Evolutionary conservation across 805 yeast species (phyloP), one percentile per base, ranked within the genome.

Genomic region (Candida sithepensis): DNA sequence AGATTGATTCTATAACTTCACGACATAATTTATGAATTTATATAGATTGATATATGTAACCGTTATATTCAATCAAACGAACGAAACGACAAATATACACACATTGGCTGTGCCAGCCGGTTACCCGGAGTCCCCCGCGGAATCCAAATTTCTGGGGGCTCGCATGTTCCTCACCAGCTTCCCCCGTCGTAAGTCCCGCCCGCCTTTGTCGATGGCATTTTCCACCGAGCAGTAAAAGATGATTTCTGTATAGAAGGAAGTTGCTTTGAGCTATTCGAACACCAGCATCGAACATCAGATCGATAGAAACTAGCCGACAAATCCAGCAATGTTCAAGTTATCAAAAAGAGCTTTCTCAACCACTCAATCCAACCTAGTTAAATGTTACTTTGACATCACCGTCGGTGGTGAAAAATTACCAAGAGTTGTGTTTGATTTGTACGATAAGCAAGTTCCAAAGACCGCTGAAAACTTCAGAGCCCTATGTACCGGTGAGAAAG

Each of bases 381-480:
- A 80, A 64, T 82, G 78, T 30, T 81, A 65, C 65, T 73, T 81
- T 59, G 82, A 79, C 52, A 73, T 84, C 38, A 69, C 84, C 42
- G 73, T 81, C 55, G 73, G 73, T 57, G 85, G 84, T 51, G 68
- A 66, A 50, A 71, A 70, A 55, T 68, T 70, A 51, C 75, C 74
- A 49, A 69, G 81, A 69, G 75, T 92, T 65, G 78, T 79, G 67
- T 92, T 92, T 85, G 76, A 89, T 71, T 81, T 90, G 67, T 89
- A 84, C 83, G 81, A 85, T 77, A 91, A 87, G 66, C 86, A 84
- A 61, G 94, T 86, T 58, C 97, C 97, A 74, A 91, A 89, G 81
- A 91, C 97, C 55, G 85, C 95, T 58, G 95, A 87, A 74, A 91
- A 91, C 80, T 91, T 91, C 86, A 85, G 96, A 74, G 96, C 96